Conservation (phyloP, 768 basidiomycete genomes). For the Pulveroboletus sp. region DNA sequence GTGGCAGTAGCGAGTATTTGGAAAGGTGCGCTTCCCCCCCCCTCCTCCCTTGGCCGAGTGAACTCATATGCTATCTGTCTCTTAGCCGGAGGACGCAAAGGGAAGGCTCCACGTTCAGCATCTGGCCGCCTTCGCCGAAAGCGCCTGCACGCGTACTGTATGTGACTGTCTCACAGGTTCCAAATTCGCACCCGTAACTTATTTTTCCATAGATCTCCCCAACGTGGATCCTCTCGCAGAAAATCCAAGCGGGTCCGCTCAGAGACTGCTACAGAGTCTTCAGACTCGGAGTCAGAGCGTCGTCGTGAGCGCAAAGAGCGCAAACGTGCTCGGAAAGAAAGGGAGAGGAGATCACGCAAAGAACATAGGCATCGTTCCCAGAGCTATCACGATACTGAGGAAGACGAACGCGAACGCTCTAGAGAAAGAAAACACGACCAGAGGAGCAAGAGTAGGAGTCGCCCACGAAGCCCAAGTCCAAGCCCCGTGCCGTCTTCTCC, state of each 20-base stretch:
- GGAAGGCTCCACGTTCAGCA: constrained; percentile 46
- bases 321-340: constrained; percentile 41
- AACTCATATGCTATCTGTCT: background rate
- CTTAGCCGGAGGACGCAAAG: constrained; percentile 68
- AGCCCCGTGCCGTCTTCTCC: constrained; percentile 29
- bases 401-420: constrained; percentile 28
- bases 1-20: constrained; percentile 47
- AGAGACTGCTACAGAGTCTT: constrained; percentile 38
- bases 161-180: background rate
- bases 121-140: constrained; percentile 82
- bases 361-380: constrained; percentile 35
- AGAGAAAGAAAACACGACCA: constrained; percentile 19
- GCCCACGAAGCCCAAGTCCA: constrained; percentile 23
- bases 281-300: constrained; percentile 53
- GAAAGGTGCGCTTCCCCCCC: constrained; percentile 50
- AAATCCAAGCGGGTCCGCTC: constrained; percentile 58
- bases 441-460: constrained; percentile 26
- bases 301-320: constrained; percentile 55
- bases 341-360: no score
- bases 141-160: constrained; percentile 47
- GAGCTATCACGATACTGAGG: constrained; percentile 33
- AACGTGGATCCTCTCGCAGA: constrained; percentile 47
- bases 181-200: background rate
- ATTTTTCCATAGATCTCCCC: constrained; percentile 45
- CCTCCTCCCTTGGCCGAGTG: background rate